Percentiles rank a stretch among this genome's conserved stretches.
These are phyloP conservation scores for Talaromyces amestolkiae DNA, from an alignment of 2,329 filamentous ascomycete genomes.

Conservation along the genomic window DNA sequence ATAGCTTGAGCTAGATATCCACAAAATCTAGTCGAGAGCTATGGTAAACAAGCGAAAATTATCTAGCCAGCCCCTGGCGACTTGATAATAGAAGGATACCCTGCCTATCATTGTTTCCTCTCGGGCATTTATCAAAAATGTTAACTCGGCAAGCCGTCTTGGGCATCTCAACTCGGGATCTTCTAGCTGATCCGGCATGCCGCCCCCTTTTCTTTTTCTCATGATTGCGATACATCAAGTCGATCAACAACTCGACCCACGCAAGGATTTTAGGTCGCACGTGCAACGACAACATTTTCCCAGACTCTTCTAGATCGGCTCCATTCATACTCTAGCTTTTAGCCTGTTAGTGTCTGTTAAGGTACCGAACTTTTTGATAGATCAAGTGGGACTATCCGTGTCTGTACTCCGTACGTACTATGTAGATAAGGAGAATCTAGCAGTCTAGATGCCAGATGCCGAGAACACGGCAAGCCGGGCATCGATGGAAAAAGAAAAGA, in stretches of 20 bases:
- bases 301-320: neutral
- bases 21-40: neutral
- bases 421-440: neutral
- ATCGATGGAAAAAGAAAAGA: neutral
- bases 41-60: neutral
- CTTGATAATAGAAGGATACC: neutral
- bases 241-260: neutral
- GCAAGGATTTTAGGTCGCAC: neutral
- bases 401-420: neutral
- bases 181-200: neutral
- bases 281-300: neutral
- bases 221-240: neutral
- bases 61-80: neutral
- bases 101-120: neutral
- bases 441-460: neutral
- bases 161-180: neutral
- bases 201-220: neutral
- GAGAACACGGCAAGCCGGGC: neutral
- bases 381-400: neutral
- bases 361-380: neutral
- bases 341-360: neutral
- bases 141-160: neutral
- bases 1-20: neutral
- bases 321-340: neutral
- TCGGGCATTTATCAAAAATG: neutral